A percentile compares a stretch with the other conserved stretches of the same genome.
These are phyloP conservation scores for Penicillium mononematosum DNA, from an alignment of 495 filamentous ascomycete species.

Conservation along the genomic window DNA sequence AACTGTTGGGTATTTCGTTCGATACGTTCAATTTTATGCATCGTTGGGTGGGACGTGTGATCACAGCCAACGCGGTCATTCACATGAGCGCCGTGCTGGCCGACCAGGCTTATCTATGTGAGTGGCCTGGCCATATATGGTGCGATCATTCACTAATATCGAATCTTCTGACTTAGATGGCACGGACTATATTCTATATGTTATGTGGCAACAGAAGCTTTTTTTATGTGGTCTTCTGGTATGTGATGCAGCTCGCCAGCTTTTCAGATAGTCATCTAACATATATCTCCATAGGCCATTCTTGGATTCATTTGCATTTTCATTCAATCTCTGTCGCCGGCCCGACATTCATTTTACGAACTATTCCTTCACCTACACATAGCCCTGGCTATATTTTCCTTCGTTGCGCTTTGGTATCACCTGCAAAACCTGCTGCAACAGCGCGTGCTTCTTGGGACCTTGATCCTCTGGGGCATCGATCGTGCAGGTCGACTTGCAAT, in stretches of 20 bases:
- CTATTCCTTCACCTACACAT: conserved; percentile 56
- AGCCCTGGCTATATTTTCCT: conserved; percentile 44
- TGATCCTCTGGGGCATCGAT: conserved; percentile 45
- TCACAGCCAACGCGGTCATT: conserved; percentile 35
- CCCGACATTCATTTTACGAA: conserved; percentile 60
- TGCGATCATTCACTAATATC: conserved; percentile 9
- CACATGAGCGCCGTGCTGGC: conserved; percentile 40
- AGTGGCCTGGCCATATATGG: conserved; percentile 7
- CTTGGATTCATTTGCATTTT: conserved; percentile 49
- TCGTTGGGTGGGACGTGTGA: conserved; percentile 45
- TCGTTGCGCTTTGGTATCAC: conserved; percentile 57
- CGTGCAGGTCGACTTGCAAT: conserved; percentile 52
- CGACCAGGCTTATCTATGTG: conserved; percentile 28
- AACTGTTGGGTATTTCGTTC: conserved; percentile 38
- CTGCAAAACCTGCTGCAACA: conserved; percentile 45
- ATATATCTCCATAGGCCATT: conserved; percentile 29
- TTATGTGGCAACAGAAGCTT: conserved; percentile 36
- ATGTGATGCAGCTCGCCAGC: conserved; percentile 14
- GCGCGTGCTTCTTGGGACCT: conserved; percentile 36
- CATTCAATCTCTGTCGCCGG: conserved; percentile 50
- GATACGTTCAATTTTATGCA: conserved; percentile 49
- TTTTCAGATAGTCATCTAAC: neutral
- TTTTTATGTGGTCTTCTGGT: conserved; percentile 40
- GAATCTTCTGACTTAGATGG: conserved; percentile 15
- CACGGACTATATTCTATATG: conserved; percentile 26